Base-by-base conservation (phyloP, 306 rosid genomes). In the Cicer judaicum region DNA sequence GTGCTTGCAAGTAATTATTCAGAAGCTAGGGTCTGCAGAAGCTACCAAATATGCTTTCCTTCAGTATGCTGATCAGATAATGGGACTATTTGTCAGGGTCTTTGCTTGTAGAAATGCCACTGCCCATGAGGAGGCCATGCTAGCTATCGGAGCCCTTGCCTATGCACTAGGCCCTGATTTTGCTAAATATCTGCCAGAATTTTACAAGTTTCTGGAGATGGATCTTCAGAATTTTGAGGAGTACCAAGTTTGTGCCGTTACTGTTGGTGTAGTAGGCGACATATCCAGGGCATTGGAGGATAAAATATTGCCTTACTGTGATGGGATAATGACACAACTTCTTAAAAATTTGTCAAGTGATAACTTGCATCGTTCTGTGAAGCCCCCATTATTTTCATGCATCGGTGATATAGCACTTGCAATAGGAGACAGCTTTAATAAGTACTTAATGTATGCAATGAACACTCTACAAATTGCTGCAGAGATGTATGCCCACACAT, bases 201-300 rank as follows among this genome's bases (percentile, higher is more conserved):
- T 87, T 83, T 90, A 87, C 75, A 84, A 84, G 85, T 90, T 87
- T 87, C 79, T 92, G 34, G 96, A 92, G 71, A 80, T 87, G 87
- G 96, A 88, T 70, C 96, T 92, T 81, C 98, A 92, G 75, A 92
- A 92, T 86, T 92, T 90, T 81, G 98, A 90, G 84, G 98, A 92
- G 79, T 92, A 92, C 85, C 92, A 90, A 79, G 96, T 92, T 48
- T 92, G 98, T 82, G 89, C 96, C 8, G 90, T 92, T 41, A 92
- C 98, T 38, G 98, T 92, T 48, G 98, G 98, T 78, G 96, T 92
- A 34, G 98, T 92, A n/a, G 98, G 96, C 64, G 98, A 92, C 77
- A 84, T 92, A 83, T 86, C 94, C 86, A 84, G 96, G 81, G 98
- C 96, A 44, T 70, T 92, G 88, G 98, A 92, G 82, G 94, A 87